These are phyloP conservation scores for Globisporangium acanthophoron DNA, from an alignment of 352 stramenopile genomes.

Conservation along the genomic window DNA sequence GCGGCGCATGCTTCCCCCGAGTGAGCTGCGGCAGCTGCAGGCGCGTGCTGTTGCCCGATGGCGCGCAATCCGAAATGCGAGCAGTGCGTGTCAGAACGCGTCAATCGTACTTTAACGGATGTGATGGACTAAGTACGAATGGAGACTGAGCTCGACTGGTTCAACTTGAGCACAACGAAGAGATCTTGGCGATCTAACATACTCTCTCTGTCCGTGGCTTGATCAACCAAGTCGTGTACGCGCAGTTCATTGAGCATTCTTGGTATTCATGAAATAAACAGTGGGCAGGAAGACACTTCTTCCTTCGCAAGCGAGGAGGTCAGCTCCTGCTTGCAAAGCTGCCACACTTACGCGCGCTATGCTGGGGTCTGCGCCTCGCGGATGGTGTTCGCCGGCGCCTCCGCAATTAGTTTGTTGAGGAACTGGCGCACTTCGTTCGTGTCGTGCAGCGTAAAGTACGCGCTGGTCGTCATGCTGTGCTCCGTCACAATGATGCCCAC, in stretches of 20 bases:
- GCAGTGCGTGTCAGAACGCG: background rate
- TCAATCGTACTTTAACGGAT: background rate
- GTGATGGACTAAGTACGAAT: background rate
- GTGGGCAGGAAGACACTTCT: background rate
- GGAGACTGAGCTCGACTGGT: background rate
- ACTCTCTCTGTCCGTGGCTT: too few relatives aligned
- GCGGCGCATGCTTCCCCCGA: slow-evolving; percentile 3
- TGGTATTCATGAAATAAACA: background rate
- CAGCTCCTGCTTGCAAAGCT: background rate
- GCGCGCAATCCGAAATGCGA: background rate
- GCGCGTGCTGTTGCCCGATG: background rate
- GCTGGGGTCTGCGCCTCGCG: background rate
- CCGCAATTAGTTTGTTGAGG: slow-evolving; percentile 58
- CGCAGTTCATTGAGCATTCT: background rate
- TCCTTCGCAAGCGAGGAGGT: background rate
- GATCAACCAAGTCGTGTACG: background rate
- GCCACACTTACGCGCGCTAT: slow-evolving; percentile 5
- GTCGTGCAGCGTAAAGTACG: slow-evolving; percentile 74
- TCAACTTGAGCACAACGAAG: background rate
- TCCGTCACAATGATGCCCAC: slow-evolving; percentile 85
- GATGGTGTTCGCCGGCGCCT: slow-evolving; percentile 8
- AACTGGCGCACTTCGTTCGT: slow-evolving; percentile 71
- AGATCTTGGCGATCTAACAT: too few relatives aligned
- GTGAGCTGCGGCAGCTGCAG: background rate
- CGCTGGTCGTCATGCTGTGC: slow-evolving; percentile 55